Conservation (phyloP, 2,329 filamentous ascomycete genomes). For the Fusarium multiceps region DNA sequence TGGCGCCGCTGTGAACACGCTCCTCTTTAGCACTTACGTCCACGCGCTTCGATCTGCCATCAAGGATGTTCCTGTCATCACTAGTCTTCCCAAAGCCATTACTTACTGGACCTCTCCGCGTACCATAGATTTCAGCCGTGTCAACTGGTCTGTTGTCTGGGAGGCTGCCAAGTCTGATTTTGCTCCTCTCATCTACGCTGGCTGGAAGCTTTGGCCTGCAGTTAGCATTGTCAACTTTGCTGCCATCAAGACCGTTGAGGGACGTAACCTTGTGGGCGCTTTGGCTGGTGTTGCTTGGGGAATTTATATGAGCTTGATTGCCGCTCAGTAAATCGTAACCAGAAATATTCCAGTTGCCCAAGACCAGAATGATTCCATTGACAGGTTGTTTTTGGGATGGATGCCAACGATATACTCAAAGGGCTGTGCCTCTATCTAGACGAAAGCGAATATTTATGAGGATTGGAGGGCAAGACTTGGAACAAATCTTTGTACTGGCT, state of each 20-base stretch:
- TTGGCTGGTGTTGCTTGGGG: conserved; percentile 79
- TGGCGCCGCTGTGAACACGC: conserved; percentile 72
- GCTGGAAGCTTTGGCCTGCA: conserved; percentile 75
- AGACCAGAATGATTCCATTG: neutral
- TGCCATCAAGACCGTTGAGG: conserved; percentile 74
- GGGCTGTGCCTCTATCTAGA: neutral
- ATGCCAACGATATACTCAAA: neutral
- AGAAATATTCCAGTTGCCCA: neutral
- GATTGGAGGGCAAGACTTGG: neutral
- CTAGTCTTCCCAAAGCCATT: conserved; percentile 51
- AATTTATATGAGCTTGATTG: conserved; percentile 76
- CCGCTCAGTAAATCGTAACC: conserved; percentile 45
- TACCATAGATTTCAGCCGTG: conserved; percentile 57
- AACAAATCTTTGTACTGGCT: neutral
- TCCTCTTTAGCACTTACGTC: conserved; percentile 71
- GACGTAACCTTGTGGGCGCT: conserved; percentile 76
- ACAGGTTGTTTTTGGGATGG: neutral
- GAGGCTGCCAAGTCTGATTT: conserved; percentile 65
- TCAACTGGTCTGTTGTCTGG: conserved; percentile 60
- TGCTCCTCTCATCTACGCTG: conserved; percentile 72
- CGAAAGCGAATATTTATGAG: neutral
- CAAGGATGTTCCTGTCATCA: conserved; percentile 53
- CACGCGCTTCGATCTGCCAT: conserved; percentile 66
- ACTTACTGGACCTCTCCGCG: conserved; percentile 53
- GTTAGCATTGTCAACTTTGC: conserved; percentile 78